phyloP scores from a whole-genome alignment of 179 eudicot genomes.

The Beta corolliflora region DNA sequence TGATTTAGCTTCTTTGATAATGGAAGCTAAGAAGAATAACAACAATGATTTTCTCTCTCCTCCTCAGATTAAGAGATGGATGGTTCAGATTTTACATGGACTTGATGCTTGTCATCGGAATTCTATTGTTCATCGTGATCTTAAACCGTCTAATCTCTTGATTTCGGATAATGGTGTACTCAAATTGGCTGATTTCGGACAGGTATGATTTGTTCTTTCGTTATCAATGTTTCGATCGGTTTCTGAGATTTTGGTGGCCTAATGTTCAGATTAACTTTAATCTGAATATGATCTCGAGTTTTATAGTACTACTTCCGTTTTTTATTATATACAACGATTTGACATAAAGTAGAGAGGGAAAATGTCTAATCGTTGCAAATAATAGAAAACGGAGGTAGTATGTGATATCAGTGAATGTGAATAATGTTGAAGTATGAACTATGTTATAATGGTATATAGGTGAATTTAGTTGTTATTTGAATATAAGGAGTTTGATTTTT shows the following conservation, averaged over 20 bases:
- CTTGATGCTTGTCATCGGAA: conserved; percentile 88
- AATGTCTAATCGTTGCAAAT: no score
- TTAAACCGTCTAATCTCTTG: conserved; percentile 86
- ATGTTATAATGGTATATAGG: no score
- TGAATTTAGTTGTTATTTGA: no score
- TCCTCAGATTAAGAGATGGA: conserved; percentile 85
- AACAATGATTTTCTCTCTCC: conserved; percentile 41
- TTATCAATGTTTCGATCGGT: no score
- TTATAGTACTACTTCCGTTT: no score
- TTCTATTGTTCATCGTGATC: conserved; percentile 81
- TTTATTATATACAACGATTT: no score
- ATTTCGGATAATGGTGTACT: conserved; percentile 70
- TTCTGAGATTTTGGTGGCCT: background rate
- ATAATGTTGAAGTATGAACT: no score
- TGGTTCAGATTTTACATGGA: conserved; percentile 78
- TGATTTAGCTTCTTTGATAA: conserved; percentile 62
- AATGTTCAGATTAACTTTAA: background rate
- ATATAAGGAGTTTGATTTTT: no score
- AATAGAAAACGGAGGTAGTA: no score
- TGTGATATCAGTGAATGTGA: no score
- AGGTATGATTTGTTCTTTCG: conserved; percentile 40
- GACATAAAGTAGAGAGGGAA: no score
- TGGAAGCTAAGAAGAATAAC: conserved; percentile 44
- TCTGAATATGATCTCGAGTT: no score
- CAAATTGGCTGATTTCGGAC: conserved; percentile 95